phyloP scores from a whole-genome alignment of 2,329 filamentous ascomycete species.

The Colletotrichum sp. region DNA sequence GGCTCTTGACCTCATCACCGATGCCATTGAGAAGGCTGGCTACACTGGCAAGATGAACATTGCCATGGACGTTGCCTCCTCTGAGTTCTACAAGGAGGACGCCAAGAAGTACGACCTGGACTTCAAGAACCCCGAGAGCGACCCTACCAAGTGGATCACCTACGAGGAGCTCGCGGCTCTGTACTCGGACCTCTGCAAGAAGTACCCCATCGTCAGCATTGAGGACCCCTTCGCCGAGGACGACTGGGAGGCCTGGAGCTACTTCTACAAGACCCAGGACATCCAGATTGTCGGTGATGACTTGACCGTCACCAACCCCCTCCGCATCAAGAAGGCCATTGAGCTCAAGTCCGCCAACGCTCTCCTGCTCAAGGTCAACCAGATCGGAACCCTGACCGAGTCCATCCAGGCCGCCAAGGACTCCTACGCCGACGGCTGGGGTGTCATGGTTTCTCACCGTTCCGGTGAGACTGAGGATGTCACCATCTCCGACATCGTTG shows the following conservation, averaged over 20 bases:
- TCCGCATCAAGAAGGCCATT: conserved; percentile 99
- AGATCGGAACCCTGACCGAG: conserved; percentile 98
- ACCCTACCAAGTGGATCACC: conserved; percentile 96
- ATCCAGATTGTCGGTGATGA: conserved; percentile 99
- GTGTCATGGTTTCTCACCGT: conserved; percentile 99
- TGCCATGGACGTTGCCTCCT: conserved; percentile 98
- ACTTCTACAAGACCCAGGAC: conserved; percentile 99
- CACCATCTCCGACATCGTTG: conserved; percentile 97
- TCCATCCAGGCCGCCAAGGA: conserved; percentile 99
- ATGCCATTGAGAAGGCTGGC: conserved; percentile 91
- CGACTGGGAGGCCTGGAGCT: conserved; percentile 99
- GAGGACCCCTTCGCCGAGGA: conserved; percentile 99
- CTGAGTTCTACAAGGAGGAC: conserved; percentile 98
- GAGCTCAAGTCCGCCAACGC: conserved; percentile 99
- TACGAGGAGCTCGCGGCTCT: conserved; percentile 95
- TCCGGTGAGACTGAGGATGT: conserved; percentile 99
- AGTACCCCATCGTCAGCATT: conserved; percentile 98
- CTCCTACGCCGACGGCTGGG: conserved; percentile 94
- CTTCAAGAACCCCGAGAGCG: conserved; percentile 99
- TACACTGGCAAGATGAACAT: conserved; percentile 98
- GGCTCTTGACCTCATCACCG: conserved; percentile 94
- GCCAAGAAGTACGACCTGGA: conserved; percentile 99
- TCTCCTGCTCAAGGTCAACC: conserved; percentile 99
- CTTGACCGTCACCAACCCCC: conserved; percentile 97
- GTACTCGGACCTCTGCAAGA: conserved; percentile 86